Evolutionary conservation across 2,329 filamentous ascomycete genomes (phyloP).

Genomic region (Pseudocercospora fuligena): DNA sequence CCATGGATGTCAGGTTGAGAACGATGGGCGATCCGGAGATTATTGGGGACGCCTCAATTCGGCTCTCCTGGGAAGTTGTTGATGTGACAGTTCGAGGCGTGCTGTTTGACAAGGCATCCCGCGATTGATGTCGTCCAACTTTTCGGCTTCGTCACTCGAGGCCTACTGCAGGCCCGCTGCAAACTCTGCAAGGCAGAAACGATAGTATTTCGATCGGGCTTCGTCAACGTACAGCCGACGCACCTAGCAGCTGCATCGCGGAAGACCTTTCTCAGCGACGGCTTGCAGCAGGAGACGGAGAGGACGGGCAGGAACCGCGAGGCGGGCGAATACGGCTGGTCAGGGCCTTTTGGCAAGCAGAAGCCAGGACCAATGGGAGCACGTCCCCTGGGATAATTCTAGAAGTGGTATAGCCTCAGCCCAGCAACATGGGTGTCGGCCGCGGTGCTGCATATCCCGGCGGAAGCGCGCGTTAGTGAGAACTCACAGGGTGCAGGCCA

Average conservation of each 20-base stretch:
- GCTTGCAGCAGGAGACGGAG: not conserved
- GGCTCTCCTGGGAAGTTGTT: not conserved
- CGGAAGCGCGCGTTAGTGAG: conserved; percentile 4
- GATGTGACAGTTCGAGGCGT: not conserved
- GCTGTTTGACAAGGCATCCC: not conserved
- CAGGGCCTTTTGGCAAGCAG: not conserved
- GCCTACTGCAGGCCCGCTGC: not conserved
- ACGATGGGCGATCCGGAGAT: conserved; percentile 10
- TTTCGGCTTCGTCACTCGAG: not conserved
- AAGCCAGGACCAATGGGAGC: conserved; percentile 6
- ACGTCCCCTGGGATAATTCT: not conserved
- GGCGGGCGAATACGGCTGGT: not conserved
- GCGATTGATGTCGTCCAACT: not conserved
- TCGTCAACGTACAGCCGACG: conserved; percentile 4
- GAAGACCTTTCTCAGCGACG: conserved; percentile 5
- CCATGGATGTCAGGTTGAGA: conserved; percentile 7
- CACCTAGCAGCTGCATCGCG: not conserved
- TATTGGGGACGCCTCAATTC: not conserved
- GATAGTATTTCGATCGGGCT: not conserved
- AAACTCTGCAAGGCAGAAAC: not conserved
- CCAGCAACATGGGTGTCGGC: conserved; percentile 5
- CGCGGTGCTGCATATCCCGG: conserved; percentile 11
- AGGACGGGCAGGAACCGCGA: not conserved
- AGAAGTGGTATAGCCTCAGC: not conserved
- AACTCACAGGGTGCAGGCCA: not conserved